Percentiles rank a stretch among this genome's conserved stretches.
phyloP scores from a whole-genome alignment of 208 protist genomes.

The Naegleria gruberi region DNA sequence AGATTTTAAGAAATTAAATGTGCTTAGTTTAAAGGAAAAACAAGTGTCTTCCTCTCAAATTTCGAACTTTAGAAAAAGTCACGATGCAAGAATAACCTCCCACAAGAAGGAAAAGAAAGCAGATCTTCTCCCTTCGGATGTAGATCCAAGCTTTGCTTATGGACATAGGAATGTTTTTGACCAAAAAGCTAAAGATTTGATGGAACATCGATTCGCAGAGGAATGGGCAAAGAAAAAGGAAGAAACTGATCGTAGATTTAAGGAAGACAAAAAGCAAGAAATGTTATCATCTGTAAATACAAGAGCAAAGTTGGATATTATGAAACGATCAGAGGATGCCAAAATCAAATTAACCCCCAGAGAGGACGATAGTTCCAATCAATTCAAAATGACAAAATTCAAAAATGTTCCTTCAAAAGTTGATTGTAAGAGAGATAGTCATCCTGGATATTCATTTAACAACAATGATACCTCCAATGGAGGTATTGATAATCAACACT shows the following conservation, averaged over 20 bases:
- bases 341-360: not conserved
- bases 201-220: not conserved
- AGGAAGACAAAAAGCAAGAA: not conserved
- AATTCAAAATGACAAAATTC: not conserved
- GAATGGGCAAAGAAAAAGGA: not conserved
- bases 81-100: not conserved
- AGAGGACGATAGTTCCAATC: not conserved
- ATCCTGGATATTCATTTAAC: too few species aligned
- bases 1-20: not conserved
- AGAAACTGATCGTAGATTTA: not conserved
- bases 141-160: not conserved
- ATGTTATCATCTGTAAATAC: not conserved
- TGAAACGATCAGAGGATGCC: not conserved
- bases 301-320: not conserved
- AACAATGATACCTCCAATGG: too few species aligned
- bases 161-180: not conserved
- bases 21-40: not conserved
- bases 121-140: not conserved
- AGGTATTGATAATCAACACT: too few species aligned
- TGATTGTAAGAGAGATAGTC: not conserved
- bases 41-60: not conserved
- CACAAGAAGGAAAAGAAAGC: too few species aligned
- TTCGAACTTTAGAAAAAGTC: not conserved
- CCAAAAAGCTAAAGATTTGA: not conserved
- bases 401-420: not conserved